Evolutionary conservation across 2,329 filamentous ascomycete species (phyloP).

Genomic region (Whalleya microplaca): DNA sequence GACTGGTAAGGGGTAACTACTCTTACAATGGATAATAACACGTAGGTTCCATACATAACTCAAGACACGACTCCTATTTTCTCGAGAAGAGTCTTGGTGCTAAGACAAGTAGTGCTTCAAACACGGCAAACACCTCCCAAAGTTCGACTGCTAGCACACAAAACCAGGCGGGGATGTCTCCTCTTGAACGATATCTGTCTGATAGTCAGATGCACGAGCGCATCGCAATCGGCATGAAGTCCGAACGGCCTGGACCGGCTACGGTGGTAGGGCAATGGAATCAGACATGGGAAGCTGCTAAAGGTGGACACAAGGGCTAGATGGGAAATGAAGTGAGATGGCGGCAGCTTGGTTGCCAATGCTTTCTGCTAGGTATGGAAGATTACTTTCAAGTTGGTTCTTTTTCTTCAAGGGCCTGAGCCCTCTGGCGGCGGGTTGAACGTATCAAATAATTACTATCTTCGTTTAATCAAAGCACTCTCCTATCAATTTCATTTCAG

Average conservation of each 20-base stretch:
- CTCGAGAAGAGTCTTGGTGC: constrained; percentile 2
- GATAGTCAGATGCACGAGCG: constrained; percentile 9
- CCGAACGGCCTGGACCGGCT: background rate
- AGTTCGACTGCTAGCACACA: background rate
- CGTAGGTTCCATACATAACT: constrained; percentile 2
- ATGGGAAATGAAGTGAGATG: no score
- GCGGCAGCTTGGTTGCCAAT: no score
- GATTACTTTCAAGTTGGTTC: no score
- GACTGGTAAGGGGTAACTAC: background rate
- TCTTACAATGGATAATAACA: constrained; percentile 11
- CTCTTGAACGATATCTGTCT: background rate
- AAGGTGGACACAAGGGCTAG: no score
- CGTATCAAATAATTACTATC: no score
- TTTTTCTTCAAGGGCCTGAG: no score
- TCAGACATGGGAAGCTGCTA: constrained; percentile 9
- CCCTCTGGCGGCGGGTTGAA: no score
- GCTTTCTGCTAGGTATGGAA: no score
- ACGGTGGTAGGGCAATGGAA: constrained; percentile 5
- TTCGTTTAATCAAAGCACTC: no score
- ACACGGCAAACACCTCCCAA: constrained; percentile 1
- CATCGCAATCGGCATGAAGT: constrained; percentile 4
- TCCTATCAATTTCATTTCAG: no score
- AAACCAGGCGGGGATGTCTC: background rate
- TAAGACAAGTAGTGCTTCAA: background rate
- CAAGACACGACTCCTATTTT: no score